Percentiles rank a stretch among this genome's conserved stretches.
Conservation (phyloP, 106 monocot species). For the Phalaenopsis equestris region DNA sequence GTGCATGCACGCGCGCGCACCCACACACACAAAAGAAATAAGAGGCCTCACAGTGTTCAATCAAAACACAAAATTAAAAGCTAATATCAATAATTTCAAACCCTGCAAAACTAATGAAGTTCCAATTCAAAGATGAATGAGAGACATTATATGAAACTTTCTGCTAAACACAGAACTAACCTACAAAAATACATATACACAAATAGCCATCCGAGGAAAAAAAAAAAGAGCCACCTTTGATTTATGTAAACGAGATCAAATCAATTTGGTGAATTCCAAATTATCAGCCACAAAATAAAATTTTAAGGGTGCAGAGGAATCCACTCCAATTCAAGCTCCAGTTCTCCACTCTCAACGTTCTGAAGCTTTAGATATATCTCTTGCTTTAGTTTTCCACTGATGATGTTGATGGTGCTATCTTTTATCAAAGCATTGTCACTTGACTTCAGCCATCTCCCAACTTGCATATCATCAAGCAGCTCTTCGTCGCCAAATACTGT, state of each 20-base stretch:
- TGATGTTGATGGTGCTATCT: slow-evolving; percentile 64
- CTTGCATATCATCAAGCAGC: slow-evolving; percentile 53
- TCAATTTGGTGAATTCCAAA: neutral
- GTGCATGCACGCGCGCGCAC: too few relatives aligned
- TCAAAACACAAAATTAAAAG: too few relatives aligned
- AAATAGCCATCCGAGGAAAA: neutral
- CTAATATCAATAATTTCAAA: too few relatives aligned
- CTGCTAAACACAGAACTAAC: neutral
- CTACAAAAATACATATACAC: slow-evolving; percentile 5
- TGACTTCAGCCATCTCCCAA: slow-evolving; percentile 75
- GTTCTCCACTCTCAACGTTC: slow-evolving; percentile 74
- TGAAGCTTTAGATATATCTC: slow-evolving; percentile 66
- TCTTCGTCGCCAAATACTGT: slow-evolving; percentile 59
- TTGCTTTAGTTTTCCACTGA: slow-evolving; percentile 68
- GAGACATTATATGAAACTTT: neutral
- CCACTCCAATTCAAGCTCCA: slow-evolving; percentile 77
- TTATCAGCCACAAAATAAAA: neutral
- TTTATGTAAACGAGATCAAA: neutral
- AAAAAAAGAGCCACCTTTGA: neutral
- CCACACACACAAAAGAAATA: too few relatives aligned
- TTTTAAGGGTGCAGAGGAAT: slow-evolving; percentile 27
- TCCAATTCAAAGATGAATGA: too few relatives aligned
- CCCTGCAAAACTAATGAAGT: too few relatives aligned
- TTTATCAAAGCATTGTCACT: slow-evolving; percentile 58
- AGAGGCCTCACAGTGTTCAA: too few relatives aligned